Conservation (phyloP, 208 protist genomes). For the Herpetomonas samuelpessoai region DNA sequence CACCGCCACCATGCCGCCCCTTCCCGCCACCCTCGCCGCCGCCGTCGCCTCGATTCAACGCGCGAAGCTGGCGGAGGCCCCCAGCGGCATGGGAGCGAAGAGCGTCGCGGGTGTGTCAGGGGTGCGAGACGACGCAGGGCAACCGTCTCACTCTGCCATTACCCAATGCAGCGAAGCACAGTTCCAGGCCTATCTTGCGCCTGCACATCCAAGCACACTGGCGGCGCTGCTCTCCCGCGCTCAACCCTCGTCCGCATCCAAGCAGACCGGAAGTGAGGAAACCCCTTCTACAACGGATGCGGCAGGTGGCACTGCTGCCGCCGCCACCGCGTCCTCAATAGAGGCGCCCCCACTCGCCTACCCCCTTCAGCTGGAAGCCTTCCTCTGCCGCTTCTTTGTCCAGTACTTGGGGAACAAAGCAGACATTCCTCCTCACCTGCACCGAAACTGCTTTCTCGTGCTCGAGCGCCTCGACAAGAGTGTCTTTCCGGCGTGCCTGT, state of each 20-base stretch:
- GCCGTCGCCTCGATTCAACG: neutral
- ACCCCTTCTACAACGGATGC: too few species aligned
- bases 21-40: constrained; percentile 1
- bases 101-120: neutral
- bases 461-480: constrained; percentile 62
- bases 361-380: constrained; percentile 62
- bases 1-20: constrained; percentile 5
- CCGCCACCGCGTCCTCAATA: neutral
- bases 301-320: neutral
- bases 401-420: constrained; percentile 42
- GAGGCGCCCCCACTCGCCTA: constrained; percentile 15
- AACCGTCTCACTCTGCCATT: too few species aligned
- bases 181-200: neutral
- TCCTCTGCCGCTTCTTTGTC: constrained; percentile 41
- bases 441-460: constrained; percentile 65
- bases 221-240: neutral
- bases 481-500: constrained; percentile 48
- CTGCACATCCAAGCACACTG: neutral
- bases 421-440: constrained; percentile 52
- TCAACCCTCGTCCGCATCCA: too few species aligned
- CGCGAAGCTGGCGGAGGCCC: neutral
- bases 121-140: too few species aligned
- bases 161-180: neutral
- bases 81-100: neutral
- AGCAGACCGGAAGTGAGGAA: too few species aligned